phyloP scores from a whole-genome alignment of 2,329 filamentous ascomycete genomes.

The Clarireedia monteithiana region DNA sequence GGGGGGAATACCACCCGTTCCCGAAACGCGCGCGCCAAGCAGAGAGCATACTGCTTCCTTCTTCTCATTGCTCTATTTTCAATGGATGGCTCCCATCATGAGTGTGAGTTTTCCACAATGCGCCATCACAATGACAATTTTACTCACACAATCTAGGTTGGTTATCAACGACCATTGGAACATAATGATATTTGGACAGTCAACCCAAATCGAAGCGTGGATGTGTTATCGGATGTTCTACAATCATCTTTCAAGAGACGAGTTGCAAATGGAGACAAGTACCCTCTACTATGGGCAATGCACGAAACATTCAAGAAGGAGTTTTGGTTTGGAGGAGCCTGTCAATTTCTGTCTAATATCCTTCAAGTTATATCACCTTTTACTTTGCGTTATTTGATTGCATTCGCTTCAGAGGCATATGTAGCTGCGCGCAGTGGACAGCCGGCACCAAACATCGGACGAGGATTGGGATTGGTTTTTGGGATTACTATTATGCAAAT shows the following conservation, averaged over 20 bases:
- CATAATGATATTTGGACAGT: conserved; percentile 82
- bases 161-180: conserved; percentile 79
- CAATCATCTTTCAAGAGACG: conserved; percentile 61
- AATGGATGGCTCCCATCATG: conserved; percentile 91
- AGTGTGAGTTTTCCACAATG: conserved; percentile 39
- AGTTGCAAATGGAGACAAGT: conserved; percentile 58
- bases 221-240: conserved; percentile 59
- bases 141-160: conserved; percentile 45
- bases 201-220: conserved; percentile 70
- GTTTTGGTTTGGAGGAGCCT: conserved; percentile 77
- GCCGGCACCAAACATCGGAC: conserved; percentile 59
- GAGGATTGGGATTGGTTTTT: conserved; percentile 74
- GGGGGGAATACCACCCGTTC: conserved; percentile 48
- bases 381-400: conserved; percentile 76
- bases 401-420: conserved; percentile 76
- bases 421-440: conserved; percentile 43
- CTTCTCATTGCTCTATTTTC: conserved; percentile 70
- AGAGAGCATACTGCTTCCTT: conserved; percentile 67
- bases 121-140: not conserved
- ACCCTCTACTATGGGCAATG: conserved; percentile 71
- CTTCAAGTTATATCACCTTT: conserved; percentile 81
- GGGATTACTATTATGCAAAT: conserved; percentile 84
- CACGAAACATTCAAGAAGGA: conserved; percentile 82
- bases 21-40: conserved; percentile 45
- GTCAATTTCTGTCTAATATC: conserved; percentile 64